Evolutionary conservation across 306 rosid species (phyloP).

Genomic region (Alnus rubra): DNA sequence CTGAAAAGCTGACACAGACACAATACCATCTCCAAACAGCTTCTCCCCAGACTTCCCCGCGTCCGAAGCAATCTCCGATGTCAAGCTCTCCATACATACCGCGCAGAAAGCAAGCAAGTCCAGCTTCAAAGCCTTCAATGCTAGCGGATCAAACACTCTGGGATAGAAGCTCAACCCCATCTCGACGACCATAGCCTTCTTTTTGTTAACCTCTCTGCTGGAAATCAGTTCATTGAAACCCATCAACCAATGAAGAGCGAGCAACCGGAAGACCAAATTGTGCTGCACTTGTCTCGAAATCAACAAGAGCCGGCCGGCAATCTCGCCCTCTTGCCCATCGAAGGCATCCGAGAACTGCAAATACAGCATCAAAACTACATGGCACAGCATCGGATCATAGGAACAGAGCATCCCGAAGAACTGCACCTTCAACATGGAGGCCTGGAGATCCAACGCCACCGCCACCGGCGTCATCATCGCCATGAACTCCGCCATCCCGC

Average conservation of each 20-base stretch:
- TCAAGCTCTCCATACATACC: constrained; percentile 29
- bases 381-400: constrained; percentile 75
- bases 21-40: constrained; percentile 71
- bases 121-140: constrained; percentile 86
- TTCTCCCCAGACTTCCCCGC: constrained; percentile 48
- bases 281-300: constrained; percentile 76
- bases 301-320: constrained; percentile 57
- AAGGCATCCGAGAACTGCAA: constrained; percentile 68
- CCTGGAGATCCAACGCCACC: constrained; percentile 75
- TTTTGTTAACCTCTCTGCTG: constrained; percentile 41
- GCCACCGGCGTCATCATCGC: constrained; percentile 68
- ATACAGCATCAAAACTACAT: constrained; percentile 78
- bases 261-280: constrained; percentile 74
- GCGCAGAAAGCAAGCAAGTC: constrained; percentile 80
- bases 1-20: constrained; percentile 85
- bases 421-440: constrained; percentile 93
- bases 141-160: constrained; percentile 77
- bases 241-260: constrained; percentile 85
- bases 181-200: constrained; percentile 34
- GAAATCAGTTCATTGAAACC: constrained; percentile 63
- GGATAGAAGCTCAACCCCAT: constrained; percentile 60
- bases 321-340: constrained; percentile 77
- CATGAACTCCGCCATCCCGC: constrained; percentile 86
- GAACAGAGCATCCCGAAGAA: constrained; percentile 85
- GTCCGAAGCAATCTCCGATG: constrained; percentile 36